phyloP scores from a whole-genome alignment of 2,329 filamentous ascomycete genomes.

The Akanthomyces lecanii region DNA sequence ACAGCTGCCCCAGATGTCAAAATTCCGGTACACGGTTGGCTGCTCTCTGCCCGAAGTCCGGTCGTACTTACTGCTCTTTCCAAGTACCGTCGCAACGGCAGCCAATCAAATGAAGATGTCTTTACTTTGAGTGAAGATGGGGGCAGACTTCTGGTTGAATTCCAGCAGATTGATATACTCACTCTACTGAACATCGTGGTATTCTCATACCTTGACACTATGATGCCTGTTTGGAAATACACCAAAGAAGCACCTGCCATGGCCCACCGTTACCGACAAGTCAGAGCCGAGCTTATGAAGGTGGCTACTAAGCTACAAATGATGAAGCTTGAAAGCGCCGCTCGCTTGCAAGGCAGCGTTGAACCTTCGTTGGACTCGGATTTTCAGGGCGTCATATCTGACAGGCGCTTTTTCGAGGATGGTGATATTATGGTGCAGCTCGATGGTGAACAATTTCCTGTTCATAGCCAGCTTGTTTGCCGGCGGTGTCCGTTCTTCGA shows the following conservation, averaged over 20 bases:
- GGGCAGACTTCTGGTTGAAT: slow-evolving; percentile 55
- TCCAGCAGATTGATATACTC: slow-evolving; percentile 68
- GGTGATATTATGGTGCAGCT: slow-evolving; percentile 78
- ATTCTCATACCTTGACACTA: slow-evolving; percentile 74
- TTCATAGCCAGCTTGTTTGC: slow-evolving; percentile 76
- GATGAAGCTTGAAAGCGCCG: slow-evolving; percentile 67
- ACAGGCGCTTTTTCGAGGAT: slow-evolving; percentile 69
- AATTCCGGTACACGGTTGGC: slow-evolving; percentile 79
- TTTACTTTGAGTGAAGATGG: slow-evolving; percentile 36
- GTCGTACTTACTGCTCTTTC: slow-evolving; percentile 60
- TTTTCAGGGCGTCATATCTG: slow-evolving; percentile 63
- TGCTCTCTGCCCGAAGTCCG: slow-evolving; percentile 70
- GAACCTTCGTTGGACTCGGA: slow-evolving; percentile 63
- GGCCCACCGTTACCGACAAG: slow-evolving; percentile 70
- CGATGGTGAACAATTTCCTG: slow-evolving; percentile 63
- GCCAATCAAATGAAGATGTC: slow-evolving; percentile 24
- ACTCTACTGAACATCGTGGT: slow-evolving; percentile 75
- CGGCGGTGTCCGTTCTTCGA: slow-evolving; percentile 89
- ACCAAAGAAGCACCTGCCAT: slow-evolving; percentile 60
- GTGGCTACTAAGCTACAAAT: slow-evolving; percentile 70
- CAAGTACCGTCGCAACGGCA: slow-evolving; percentile 42
- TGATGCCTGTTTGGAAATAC: slow-evolving; percentile 84
- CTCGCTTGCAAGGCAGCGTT: slow-evolving; percentile 67
- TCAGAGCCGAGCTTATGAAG: slow-evolving; percentile 84
- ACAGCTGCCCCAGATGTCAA: slow-evolving; percentile 62